Conservation (phyloP, 2,329 filamentous ascomycete genomes). For the Diaporthe amygdali region DNA sequence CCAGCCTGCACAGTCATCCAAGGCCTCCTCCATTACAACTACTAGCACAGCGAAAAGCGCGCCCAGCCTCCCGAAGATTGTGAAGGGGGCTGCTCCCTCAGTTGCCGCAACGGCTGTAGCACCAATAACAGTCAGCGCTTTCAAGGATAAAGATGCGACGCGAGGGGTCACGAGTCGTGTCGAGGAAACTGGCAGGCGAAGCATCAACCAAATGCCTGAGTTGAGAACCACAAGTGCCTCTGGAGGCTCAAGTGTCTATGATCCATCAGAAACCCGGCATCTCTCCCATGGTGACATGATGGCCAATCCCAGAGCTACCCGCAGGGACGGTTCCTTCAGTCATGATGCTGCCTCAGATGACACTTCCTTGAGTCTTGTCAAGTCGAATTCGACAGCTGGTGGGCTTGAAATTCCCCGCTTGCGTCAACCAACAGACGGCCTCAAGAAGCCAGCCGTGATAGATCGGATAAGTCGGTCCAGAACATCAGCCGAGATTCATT, state of each 20-base stretch:
- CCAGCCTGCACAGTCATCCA: conserved; percentile 49
- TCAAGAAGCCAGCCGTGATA: conserved; percentile 56
- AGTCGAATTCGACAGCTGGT: conserved; percentile 37
- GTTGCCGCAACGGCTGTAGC: conserved; percentile 52
- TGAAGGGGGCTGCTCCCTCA: conserved; percentile 46
- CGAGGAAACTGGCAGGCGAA: conserved; percentile 48
- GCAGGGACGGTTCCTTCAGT: conserved; percentile 50
- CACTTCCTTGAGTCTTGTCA: conserved; percentile 48
- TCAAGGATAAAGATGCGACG: conserved; percentile 52
- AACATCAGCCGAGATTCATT: conserved; percentile 48
- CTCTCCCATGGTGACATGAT: conserved; percentile 36
- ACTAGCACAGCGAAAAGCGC: conserved; percentile 48
- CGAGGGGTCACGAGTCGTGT: conserved; percentile 45
- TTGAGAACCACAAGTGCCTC: conserved; percentile 36
- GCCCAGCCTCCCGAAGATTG: conserved; percentile 48
- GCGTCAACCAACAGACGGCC: conserved; percentile 38
- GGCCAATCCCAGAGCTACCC: conserved; percentile 33
- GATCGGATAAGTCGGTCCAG: conserved; percentile 58
- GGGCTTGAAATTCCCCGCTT: conserved; percentile 29
- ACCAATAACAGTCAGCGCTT: conserved; percentile 54
- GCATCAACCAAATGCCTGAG: conserved; percentile 35
- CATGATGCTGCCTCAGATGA: conserved; percentile 54
- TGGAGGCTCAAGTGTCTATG: conserved; percentile 45
- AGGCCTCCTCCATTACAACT: conserved; percentile 53
- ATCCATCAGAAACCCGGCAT: conserved; percentile 35